phyloP scores from a whole-genome alignment of 1,284 basidiomycete species.

The Microbotryum lychnidis-dioicae region DNA sequence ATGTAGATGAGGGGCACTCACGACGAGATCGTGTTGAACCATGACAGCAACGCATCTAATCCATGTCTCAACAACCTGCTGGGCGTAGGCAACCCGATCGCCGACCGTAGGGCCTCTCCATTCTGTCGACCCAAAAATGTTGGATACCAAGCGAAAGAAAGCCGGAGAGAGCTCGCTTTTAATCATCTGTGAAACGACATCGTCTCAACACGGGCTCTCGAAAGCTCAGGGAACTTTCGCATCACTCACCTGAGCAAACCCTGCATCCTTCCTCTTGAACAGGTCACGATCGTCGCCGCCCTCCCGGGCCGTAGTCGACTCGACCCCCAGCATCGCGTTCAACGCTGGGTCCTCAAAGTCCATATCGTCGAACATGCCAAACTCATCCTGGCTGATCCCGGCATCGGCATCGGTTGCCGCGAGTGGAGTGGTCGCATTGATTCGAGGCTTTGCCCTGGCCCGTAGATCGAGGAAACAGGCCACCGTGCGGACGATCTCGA shows the following conservation, averaged over 20 bases:
- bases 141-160: conserved; percentile 57
- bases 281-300: conserved; percentile 9
- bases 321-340: conserved; percentile 49
- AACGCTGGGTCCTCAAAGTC: conserved; percentile 55
- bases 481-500: conserved; percentile 54
- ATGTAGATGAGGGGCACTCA: conserved; percentile 35
- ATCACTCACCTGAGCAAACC: conserved; percentile 37
- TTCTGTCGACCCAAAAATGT: conserved; percentile 43
- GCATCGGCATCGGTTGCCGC: background rate
- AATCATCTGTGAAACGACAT: conserved; percentile 46
- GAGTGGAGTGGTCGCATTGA: conserved; percentile 35
- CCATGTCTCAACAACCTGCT: conserved; percentile 67
- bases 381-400: conserved; percentile 59
- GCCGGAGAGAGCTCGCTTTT: conserved; percentile 51
- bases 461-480: conserved; percentile 60
- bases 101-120: conserved; percentile 21
- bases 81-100: conserved; percentile 39
- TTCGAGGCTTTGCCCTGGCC: conserved; percentile 42
- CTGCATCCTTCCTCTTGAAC: conserved; percentile 33
- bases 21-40: conserved; percentile 53
- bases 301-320: conserved; percentile 4
- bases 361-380: conserved; percentile 47
- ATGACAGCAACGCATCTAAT: conserved; percentile 61
- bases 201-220: conserved; percentile 3
- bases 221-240: background rate